Evolutionary conservation across 2,329 filamentous ascomycete genomes (phyloP).

Genomic region (Pyrenochaeta sp.): DNA sequence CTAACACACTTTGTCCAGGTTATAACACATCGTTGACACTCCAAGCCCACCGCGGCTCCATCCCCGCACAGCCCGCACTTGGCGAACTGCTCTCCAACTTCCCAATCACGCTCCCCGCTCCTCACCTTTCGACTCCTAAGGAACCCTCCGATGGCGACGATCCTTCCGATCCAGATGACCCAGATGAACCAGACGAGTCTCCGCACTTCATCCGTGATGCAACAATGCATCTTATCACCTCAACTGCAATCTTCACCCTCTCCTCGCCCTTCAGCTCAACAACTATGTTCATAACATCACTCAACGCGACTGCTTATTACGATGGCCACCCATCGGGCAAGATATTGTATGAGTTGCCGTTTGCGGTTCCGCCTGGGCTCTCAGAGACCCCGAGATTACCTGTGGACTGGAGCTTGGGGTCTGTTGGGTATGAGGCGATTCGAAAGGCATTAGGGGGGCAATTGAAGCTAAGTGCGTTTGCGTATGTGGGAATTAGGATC

Average conservation of each 20-base stretch:
- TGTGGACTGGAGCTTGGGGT: slow-evolving; percentile 79
- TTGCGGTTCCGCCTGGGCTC: slow-evolving; percentile 78
- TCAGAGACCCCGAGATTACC: slow-evolving; percentile 79
- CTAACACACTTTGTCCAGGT: slow-evolving; percentile 52
- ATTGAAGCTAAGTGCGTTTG: slow-evolving; percentile 80
- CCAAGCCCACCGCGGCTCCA: slow-evolving; percentile 72
- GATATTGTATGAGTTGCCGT: slow-evolving; percentile 77
- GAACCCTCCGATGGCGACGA: slow-evolving; percentile 53
- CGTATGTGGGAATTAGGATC: slow-evolving; percentile 76
- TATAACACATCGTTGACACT: slow-evolving; percentile 83
- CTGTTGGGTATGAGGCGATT: slow-evolving; percentile 84
- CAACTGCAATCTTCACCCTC: slow-evolving; percentile 84
- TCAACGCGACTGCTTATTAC: slow-evolving; percentile 88
- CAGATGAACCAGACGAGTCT: slow-evolving; percentile 53
- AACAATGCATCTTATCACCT: slow-evolving; percentile 84
- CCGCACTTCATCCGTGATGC: slow-evolving; percentile 83
- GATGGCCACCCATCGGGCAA: slow-evolving; percentile 80
- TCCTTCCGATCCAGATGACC: slow-evolving; percentile 37
- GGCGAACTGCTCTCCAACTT: slow-evolving; percentile 77
- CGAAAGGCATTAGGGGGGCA: slow-evolving; percentile 80
- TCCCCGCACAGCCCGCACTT: slow-evolving; percentile 76
- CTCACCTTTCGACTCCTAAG: slow-evolving; percentile 67
- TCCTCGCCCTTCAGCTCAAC: slow-evolving; percentile 78
- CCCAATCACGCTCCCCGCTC: slow-evolving; percentile 75
- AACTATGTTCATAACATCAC: slow-evolving; percentile 76